Evolutionary conservation across 2,329 filamentous ascomycete species (phyloP), one percentile per base, ranked within the genome.

Genomic region (Sclerotinia minor): DNA sequence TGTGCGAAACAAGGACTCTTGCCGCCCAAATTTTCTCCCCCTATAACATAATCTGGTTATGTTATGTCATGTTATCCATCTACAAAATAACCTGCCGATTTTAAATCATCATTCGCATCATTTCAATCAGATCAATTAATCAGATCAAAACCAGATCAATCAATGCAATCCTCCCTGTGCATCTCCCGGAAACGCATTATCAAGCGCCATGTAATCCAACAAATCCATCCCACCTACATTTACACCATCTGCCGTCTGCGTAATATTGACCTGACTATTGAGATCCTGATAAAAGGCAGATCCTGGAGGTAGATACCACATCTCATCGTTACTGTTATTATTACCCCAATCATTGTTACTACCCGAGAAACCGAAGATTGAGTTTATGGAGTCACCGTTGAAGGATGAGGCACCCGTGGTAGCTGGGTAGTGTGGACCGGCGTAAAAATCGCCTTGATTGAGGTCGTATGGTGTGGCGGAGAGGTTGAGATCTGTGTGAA

Each of bases 141-240:
- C 35, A 35, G n/a, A 54, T 21, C 7, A 17, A n/a, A n/a, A n/a
- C n/a, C n/a, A n/a, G n/a, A n/a, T n/a, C n/a, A n/a, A 44, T 50
- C 15, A 66, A n/a, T 66, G 55, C 32, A 66, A n/a, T 21, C 45
- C 64, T 21, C 45, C 64, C 24, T 60, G 64, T 17, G 29, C 64
- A 49, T 66, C 64, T 3, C 44, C 55, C 44, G 53, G 64, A 38
- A 66, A 66, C 11, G 32, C 45, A 41, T 63, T 67, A n/a, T 86
- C 87, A 83, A 89, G 86, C 9, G 85, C 84, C 86, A 89, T 89
- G 71, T 87, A 89, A 74, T 90, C 88, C 19, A 90, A 81, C 72
- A 90, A 75, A 74, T 90, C 88, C 44, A 89, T 80, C 0, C 88
- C 88, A 13, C 87, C 87, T 2, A 90, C 85, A 72, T 89, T 89